These are phyloP conservation scores for Chrysoporthe austroafricana DNA, from an alignment of 2,329 filamentous ascomycete species.

Conservation along the genomic window DNA sequence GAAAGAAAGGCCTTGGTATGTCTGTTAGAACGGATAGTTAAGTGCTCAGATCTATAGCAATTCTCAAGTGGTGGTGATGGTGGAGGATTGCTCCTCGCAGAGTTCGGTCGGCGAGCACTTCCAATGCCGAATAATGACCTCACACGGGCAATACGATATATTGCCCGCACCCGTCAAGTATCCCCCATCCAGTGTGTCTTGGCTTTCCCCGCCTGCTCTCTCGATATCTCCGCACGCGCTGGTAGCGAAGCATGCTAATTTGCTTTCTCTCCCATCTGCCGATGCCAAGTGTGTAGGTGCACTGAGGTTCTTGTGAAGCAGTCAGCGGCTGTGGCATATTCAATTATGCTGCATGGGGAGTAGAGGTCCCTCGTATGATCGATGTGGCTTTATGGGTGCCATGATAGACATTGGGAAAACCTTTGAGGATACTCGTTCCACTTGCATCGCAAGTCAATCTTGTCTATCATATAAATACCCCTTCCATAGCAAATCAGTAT, in stretches of 20 bases:
- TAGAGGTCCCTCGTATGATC: no score
- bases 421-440: no score
- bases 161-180: not conserved
- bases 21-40: not conserved
- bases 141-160: not conserved
- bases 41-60: not conserved
- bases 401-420: no score
- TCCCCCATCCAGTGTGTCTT: not conserved
- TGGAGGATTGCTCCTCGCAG: not conserved
- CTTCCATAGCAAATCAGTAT: no score
- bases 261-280: not conserved
- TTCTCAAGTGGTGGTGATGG: not conserved
- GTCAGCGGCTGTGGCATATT: not conserved
- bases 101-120: constrained; percentile 18
- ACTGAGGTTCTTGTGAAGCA: not conserved
- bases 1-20: no score
- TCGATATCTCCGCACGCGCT: not conserved
- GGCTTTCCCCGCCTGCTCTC: not conserved
- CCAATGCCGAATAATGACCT: constrained; percentile 21
- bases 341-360: not conserved
- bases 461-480: no score
- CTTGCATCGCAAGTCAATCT: no score
- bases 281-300: not conserved
- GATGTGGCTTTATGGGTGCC: no score
- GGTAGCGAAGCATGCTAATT: not conserved